Percentiles rank a stretch among this genome's conserved stretches.
Evolutionary conservation across 2,329 filamentous ascomycete genomes (phyloP).

Genomic region (Colletotrichum sidae): DNA sequence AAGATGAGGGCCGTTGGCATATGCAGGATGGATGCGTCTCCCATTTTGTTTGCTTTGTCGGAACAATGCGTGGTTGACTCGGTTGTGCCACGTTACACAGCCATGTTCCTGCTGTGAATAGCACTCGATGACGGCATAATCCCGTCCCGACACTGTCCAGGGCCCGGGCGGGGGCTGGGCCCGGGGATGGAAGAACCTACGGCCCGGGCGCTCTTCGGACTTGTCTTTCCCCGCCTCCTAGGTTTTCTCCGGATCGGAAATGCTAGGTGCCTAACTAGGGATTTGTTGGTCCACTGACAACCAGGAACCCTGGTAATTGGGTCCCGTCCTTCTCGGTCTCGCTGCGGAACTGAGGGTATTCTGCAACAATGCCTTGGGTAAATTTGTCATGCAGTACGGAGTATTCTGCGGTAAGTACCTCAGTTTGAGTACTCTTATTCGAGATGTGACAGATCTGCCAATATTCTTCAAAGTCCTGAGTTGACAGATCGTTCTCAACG

Average conservation of each 20-base stretch:
- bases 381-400: too few species aligned
- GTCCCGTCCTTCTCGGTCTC: too few species aligned
- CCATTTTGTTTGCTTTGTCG: constrained; percentile 21
- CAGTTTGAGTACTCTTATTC: too few species aligned
- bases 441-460: too few species aligned
- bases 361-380: too few species aligned
- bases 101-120: not conserved
- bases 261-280: not conserved
- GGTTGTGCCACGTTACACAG: not conserved
- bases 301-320: too few species aligned
- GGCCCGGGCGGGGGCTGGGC: not conserved
- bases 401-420: too few species aligned
- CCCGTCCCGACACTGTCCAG: not conserved
- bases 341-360: too few species aligned
- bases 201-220: not conserved
- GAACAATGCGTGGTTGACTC: not conserved
- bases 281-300: too few species aligned
- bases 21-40: constrained; percentile 36
- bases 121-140: constrained; percentile 29
- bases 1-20: constrained; percentile 43
- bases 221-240: not conserved
- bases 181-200: constrained; percentile 22
- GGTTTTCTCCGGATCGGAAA: not conserved
- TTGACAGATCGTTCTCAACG: too few species aligned
- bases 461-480: too few species aligned